Conservation (phyloP, 371 early-diverging fungal genomes). For the Phascolomyces articulosus region DNA sequence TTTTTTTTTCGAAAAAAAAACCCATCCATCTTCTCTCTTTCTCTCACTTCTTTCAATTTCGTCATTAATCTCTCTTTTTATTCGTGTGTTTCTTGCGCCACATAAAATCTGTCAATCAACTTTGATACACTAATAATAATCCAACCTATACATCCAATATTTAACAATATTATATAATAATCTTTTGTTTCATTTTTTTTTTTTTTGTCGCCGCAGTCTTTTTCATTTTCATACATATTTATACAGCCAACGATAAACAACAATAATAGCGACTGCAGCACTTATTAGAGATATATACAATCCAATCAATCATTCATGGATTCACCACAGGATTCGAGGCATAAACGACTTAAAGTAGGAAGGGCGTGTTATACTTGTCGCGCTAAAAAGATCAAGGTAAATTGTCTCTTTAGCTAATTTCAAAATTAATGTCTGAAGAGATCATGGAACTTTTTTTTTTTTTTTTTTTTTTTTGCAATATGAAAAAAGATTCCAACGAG, state of each 20-base stretch:
- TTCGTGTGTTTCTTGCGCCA: slow-evolving; percentile 4
- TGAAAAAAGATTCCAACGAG: too few relatives aligned
- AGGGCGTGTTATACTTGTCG: slow-evolving; percentile 52
- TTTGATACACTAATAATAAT: neutral
- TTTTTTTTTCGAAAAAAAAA: too few relatives aligned
- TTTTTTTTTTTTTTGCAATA: too few relatives aligned
- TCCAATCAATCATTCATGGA: too few relatives aligned
- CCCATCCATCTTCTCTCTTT: neutral
- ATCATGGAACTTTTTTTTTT: neutral
- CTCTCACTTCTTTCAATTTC: neutral
- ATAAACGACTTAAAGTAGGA: slow-evolving; percentile 49
- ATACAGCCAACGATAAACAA: too few relatives aligned
- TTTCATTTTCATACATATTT: neutral
- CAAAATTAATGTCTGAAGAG: neutral
- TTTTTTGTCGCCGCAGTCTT: neutral
- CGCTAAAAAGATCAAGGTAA: slow-evolving; percentile 55
- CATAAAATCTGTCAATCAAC: neutral
- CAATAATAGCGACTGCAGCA: too few relatives aligned
- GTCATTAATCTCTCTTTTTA: neutral
- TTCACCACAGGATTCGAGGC: slow-evolving; percentile 12
- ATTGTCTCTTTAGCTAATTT: neutral
- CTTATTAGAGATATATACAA: too few relatives aligned
- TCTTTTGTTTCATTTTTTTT: too few relatives aligned
- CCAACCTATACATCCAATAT: too few relatives aligned
- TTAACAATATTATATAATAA: too few relatives aligned